Conservation (phyloP, 2,329 filamentous ascomycete genomes). For the Zymoseptoria brevis region DNA sequence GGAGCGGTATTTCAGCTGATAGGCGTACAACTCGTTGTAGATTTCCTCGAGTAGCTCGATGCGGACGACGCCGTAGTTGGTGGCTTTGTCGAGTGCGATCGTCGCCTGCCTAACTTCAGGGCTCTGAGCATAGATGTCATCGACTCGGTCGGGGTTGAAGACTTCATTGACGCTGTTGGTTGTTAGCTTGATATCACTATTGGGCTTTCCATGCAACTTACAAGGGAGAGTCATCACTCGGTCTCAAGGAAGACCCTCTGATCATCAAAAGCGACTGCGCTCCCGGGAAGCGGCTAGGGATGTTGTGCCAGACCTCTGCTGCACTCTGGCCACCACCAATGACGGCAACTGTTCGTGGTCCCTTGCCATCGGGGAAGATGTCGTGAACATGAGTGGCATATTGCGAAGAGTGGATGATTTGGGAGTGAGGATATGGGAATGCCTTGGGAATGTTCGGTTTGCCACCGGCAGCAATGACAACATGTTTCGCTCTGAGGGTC, state of each 20-base stretch:
- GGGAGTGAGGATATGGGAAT: constrained; percentile 61
- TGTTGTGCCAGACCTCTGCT: constrained; percentile 88
- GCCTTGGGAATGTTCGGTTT: constrained; percentile 61
- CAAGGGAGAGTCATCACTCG: constrained; percentile 92
- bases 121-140: constrained; percentile 63
- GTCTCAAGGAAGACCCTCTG: constrained; percentile 72
- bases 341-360: constrained; percentile 68
- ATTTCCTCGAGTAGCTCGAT: constrained; percentile 83
- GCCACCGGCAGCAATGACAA: constrained; percentile 62
- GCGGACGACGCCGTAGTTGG: constrained; percentile 91
- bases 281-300: constrained; percentile 75
- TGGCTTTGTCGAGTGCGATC: constrained; percentile 65
- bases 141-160: constrained; percentile 82
- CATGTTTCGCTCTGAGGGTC: constrained; percentile 54
- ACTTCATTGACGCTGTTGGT: constrained; percentile 68
- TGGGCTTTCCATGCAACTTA: constrained; percentile 45
- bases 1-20: constrained; percentile 63
- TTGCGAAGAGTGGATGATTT: constrained; percentile 80
- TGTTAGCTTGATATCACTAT: constrained; percentile 38
- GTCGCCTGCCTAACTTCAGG: constrained; percentile 52
- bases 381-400: constrained; percentile 60
- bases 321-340: constrained; percentile 87
- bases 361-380: constrained; percentile 49
- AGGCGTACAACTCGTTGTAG: constrained; percentile 81
- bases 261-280: constrained; percentile 71